Evolutionary conservation across 2,329 filamentous ascomycete genomes (phyloP), one percentile per base, ranked within the genome.

Genomic region (Taxawa tesnikishii): DNA sequence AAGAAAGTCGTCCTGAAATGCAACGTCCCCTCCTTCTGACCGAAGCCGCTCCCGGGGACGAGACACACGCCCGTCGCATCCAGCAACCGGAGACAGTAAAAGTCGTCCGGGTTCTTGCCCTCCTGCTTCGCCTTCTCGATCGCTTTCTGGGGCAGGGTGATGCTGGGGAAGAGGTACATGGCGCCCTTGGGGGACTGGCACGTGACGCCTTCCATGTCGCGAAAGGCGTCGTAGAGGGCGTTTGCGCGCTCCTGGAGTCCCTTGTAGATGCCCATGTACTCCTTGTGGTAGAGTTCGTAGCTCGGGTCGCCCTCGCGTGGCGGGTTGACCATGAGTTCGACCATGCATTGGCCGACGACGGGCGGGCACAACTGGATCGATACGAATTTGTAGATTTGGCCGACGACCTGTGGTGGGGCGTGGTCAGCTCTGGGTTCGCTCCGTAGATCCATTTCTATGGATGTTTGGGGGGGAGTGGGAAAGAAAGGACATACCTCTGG

Each of bases 161-260:
- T 93, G 46, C 83, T 90, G 15, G 90, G 90, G 74, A 96, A 98
- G 49, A 98, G 80, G 65, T 98, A 98, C 90, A 98, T 98, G 54
- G 82, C 79, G 38, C 90, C 90, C 70, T 94, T 82, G 34, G 90
- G 90, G 45, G 75, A 70, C 48, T 81, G 80, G 61, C 87, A 94
- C 55, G 87, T 74, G 37, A 98, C 88, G 37, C 90, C 90, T 59
- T 96, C 88, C 90, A 98, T 96, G 53, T 84, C 64, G 56, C 75
- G 67, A 62, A 98, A 98, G 16, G 88, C 87, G 48, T 85, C 72
- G 62, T 92, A 90, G 30, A 98, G 69, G 5, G 90, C 87, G 37
- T 67, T 72, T 24, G 90, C 90, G 43, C 90, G 79, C 56, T 81
- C 62, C 51, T 75, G 74, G 37, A 98, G 69, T 30, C 83, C 81